A percentile compares a stretch with the other conserved stretches of the same genome.
Evolutionary conservation across 495 filamentous ascomycete genomes (phyloP).

Genomic region (Xylaria scruposa): DNA sequence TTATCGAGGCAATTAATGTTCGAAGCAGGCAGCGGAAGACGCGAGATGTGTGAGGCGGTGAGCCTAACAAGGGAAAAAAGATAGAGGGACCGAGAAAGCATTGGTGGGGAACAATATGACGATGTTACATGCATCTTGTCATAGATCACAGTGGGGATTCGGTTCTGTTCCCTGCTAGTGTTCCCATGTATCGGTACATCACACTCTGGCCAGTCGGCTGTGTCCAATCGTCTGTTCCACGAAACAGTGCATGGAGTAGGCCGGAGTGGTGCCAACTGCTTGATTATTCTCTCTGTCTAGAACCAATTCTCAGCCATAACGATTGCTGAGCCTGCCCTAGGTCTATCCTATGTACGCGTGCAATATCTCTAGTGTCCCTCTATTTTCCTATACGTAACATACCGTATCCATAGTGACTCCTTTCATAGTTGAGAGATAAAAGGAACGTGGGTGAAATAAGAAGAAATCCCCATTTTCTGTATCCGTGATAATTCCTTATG

Average conservation of each 20-base stretch:
- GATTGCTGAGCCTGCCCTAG: background rate
- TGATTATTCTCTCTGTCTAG: conserved; percentile 10
- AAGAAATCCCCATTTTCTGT: conserved; percentile 18
- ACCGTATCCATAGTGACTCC: background rate
- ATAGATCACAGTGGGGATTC: conserved; percentile 23
- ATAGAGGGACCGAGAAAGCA: background rate
- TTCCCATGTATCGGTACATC: conserved; percentile 19
- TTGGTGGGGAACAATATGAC: conserved; percentile 13
- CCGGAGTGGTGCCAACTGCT: conserved; percentile 12
- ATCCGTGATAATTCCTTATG: conserved; percentile 13
- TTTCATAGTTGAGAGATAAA: background rate
- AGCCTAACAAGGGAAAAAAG: conserved; percentile 3
- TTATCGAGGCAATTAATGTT: background rate
- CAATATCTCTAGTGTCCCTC: conserved; percentile 12
- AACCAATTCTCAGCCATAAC: conserved; percentile 1
- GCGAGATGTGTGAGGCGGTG: conserved; percentile 15
- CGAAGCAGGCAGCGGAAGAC: background rate
- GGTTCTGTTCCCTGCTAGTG: conserved; percentile 10
- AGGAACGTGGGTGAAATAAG: background rate
- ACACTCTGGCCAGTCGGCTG: conserved; percentile 1
- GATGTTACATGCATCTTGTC: conserved; percentile 20
- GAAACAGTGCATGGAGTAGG: background rate
- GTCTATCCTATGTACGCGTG: conserved; percentile 10
- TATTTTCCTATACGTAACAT: background rate
- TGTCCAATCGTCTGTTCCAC: background rate